Evolutionary conservation across 352 stramenopile species (phyloP), one percentile per base, ranked within the genome.

Genomic region (Elongisporangium prolatum): DNA sequence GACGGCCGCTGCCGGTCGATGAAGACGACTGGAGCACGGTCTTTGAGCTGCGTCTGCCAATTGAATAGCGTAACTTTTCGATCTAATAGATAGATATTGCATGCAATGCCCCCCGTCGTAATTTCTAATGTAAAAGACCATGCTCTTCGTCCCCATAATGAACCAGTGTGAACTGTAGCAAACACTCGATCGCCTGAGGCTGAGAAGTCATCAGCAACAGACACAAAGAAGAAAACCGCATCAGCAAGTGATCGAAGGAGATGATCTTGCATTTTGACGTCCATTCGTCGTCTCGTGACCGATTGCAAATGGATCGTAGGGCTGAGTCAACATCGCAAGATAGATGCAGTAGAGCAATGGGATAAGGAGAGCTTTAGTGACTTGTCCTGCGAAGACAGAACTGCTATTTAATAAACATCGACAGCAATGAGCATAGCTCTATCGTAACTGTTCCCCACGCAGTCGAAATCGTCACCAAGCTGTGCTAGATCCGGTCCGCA

Each of bases 1-100:
- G 77, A 18, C 58, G 69, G 1, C 50, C 49, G 4, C 67, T 84
- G 56, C 59, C 67, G 20, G 56, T 87, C 14, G 74, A 85, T 22
- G 71, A 80, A 14, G 71, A 84, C 58, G 77, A 87, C 25, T 75
- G 58, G 58, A 87, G 77, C 61, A 65, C 69, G 8, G 65, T 87
- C 18, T 82, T 84, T 47, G 75, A 85, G 65, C 57, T 87, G 18
- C 75, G 54, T 0, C 57, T 62, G 34, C 34, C 34, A 9, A 44
- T 44, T 2, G 34, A 9, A 44, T 44, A 44, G 34, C 34, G 34
- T 44, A 44, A 44, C 34, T 13, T 16, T 44, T 13, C 34, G 4
- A 17, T 5, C 34, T 44, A 44, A 44, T 44, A 44, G 6, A 44
- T 44, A 44, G 34, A 44, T 44, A 13, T 11, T 44, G 34, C 34